Evolutionary conservation across 169 alveolate genomes (phyloP).

Genomic region (Plasmodium berghei): DNA sequence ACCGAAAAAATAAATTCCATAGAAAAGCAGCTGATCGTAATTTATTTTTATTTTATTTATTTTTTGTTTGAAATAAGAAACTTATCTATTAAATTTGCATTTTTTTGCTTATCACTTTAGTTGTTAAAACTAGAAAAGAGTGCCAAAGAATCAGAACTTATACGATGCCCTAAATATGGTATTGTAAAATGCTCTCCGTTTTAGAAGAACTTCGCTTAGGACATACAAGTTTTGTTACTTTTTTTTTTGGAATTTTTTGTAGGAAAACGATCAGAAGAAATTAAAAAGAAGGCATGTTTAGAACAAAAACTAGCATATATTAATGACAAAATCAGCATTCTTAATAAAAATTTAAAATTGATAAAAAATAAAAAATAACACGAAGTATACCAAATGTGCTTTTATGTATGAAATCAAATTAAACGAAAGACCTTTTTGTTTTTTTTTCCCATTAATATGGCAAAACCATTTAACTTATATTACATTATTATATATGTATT

Average conservation of each 20-base stretch:
- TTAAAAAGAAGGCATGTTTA: slow-evolving; percentile 43
- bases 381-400: background rate
- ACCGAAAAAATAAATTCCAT: slow-evolving; percentile 40
- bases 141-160: slow-evolving; percentile 34
- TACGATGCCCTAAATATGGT: slow-evolving; percentile 52
- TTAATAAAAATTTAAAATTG: slow-evolving; percentile 37
- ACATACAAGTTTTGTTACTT: background rate
- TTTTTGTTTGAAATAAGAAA: background rate
- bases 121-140: slow-evolving; percentile 33
- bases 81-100: background rate
- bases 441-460: too few species aligned
- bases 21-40: slow-evolving; percentile 61
- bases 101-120: slow-evolving; percentile 4
- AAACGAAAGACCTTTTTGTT: background rate
- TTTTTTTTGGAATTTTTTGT: background rate
- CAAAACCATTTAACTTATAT: too few species aligned
- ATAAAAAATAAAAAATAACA: slow-evolving; percentile 2
- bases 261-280: slow-evolving; percentile 66
- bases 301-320: slow-evolving; percentile 23
- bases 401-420: background rate
- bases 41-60: background rate
- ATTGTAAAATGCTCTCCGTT: background rate
- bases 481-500: too few species aligned
- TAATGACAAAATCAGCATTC: slow-evolving; percentile 56
- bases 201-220: background rate